Percentiles rank a stretch among this genome's conserved stretches.
Evolutionary conservation across 2,329 filamentous ascomycete genomes (phyloP).

Genomic region (Seiridium cupressi): DNA sequence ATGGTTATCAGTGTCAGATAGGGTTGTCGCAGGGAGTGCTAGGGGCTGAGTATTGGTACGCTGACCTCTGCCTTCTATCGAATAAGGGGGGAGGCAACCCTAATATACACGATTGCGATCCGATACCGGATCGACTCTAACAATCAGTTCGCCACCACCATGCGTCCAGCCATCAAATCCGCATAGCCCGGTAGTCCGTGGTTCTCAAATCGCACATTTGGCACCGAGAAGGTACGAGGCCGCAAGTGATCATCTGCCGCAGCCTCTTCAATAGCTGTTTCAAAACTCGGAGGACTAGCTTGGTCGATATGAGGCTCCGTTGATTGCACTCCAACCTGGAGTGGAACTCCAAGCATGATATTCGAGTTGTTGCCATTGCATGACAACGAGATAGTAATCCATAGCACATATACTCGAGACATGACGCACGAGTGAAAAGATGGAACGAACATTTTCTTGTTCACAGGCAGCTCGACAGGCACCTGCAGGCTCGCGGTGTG

Average conservation of each 20-base stretch:
- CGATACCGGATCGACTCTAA: too few species aligned
- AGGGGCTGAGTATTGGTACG: too few species aligned
- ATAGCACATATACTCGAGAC: conserved; percentile 53
- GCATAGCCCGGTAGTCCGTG: conserved; percentile 34
- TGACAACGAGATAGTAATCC: conserved; percentile 37
- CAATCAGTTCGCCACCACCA: not conserved
- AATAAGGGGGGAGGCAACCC: too few species aligned
- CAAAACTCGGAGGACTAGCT: conserved; percentile 46
- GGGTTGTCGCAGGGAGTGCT: too few species aligned
- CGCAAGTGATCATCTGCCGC: conserved; percentile 41
- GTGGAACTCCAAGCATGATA: conserved; percentile 44
- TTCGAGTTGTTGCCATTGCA: conserved; percentile 40
- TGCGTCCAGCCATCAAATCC: conserved; percentile 8
- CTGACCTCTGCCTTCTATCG: too few species aligned
- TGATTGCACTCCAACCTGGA: conserved; percentile 48
- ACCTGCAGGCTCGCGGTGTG: conserved; percentile 44
- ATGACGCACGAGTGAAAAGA: conserved; percentile 59
- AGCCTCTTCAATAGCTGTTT: conserved; percentile 44
- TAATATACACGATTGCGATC: too few species aligned
- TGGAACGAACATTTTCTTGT: conserved; percentile 50
- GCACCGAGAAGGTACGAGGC: conserved; percentile 36
- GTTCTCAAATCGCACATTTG: conserved; percentile 27
- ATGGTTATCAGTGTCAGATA: not conserved
- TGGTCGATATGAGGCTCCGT: conserved; percentile 18
- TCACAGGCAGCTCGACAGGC: conserved; percentile 45